Conservation (phyloP, 2,329 filamentous ascomycete species). For the Sclerotinia spermophila region DNA sequence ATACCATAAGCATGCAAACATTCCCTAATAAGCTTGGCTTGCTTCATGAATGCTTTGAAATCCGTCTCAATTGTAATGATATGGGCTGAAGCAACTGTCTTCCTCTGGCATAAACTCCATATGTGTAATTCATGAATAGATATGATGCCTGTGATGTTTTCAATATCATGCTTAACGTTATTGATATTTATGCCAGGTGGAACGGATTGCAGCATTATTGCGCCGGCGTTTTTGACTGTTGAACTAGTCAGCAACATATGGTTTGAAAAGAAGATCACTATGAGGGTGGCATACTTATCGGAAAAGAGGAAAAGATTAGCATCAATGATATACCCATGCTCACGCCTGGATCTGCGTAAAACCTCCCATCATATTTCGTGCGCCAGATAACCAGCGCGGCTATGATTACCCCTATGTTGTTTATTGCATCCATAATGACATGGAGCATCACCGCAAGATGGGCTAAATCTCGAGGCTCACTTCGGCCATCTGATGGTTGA, state of each 20-base stretch:
- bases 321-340: conserved; percentile 69
- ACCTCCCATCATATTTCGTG: conserved; percentile 52
- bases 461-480: conserved; percentile 57
- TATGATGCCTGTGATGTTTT: conserved; percentile 64
- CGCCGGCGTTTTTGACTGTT: conserved; percentile 53
- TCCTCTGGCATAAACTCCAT: conserved; percentile 69
- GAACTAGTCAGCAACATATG: neutral
- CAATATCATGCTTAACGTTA: conserved; percentile 66
- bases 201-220: conserved; percentile 64
- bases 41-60: conserved; percentile 55
- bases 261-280: neutral
- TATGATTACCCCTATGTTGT: conserved; percentile 72
- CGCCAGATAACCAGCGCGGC: conserved; percentile 68
- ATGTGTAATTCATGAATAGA: conserved; percentile 71
- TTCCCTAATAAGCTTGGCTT: conserved; percentile 59
- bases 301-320: conserved; percentile 62
- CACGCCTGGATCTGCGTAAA: conserved; percentile 69
- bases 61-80: conserved; percentile 58
- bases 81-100: conserved; percentile 66
- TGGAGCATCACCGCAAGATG: conserved; percentile 70
- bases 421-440: conserved; percentile 68
- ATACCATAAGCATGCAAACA: conserved; percentile 72
- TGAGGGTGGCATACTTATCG: conserved; percentile 41
- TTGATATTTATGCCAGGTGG: conserved; percentile 56
- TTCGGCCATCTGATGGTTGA: conserved; percentile 29